Evolutionary conservation across 2,329 filamentous ascomycete genomes (phyloP).

Genomic region (Exophiala viscosa): DNA sequence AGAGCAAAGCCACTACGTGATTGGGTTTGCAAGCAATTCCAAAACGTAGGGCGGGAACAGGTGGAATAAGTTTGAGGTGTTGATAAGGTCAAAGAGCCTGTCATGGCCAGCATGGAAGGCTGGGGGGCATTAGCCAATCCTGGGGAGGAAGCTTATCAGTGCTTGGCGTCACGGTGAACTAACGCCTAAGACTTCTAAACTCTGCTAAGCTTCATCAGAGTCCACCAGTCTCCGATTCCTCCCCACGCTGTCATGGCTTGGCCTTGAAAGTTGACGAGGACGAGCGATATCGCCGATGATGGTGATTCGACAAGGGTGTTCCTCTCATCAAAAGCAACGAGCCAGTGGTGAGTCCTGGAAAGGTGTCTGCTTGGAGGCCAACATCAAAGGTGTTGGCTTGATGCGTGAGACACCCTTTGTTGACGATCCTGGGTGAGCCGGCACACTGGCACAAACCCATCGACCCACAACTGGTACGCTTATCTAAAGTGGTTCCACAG

Average conservation of each 20-base stretch:
- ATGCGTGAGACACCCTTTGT: no score
- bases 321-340: no score
- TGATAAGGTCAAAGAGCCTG: neutral
- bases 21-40: slow-evolving; percentile 13
- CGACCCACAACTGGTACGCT: no score
- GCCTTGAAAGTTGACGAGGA: neutral
- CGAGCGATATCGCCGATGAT: neutral
- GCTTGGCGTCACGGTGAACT: slow-evolving; percentile 7
- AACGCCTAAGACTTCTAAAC: slow-evolving; percentile 11
- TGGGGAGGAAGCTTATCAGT: slow-evolving; percentile 23
- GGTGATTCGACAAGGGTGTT: no score
- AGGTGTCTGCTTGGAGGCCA: no score
- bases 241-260: neutral
- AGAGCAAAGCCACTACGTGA: slow-evolving; percentile 2
- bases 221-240: no score
- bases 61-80: no score
- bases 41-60: neutral
- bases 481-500: no score
- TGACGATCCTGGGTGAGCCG: no score
- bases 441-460: no score
- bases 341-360: no score
- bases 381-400: no score
- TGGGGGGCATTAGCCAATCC: slow-evolving; percentile 18
- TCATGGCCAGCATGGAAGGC: neutral
- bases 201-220: slow-evolving; percentile 9